Conservation (phyloP, 2,329 filamentous ascomycete species). For the Fusarium sp. region DNA sequence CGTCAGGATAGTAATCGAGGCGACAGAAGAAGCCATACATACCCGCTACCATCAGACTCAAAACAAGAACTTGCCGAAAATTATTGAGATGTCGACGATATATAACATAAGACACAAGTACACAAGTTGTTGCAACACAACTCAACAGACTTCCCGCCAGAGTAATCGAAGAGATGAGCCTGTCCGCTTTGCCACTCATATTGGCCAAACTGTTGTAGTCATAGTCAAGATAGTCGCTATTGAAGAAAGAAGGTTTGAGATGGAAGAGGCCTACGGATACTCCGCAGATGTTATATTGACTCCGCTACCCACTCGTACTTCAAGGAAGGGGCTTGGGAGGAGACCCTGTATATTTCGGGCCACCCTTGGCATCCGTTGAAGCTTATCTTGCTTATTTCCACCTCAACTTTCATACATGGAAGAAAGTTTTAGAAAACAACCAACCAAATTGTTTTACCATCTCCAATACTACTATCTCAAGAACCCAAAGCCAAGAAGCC, state of each 20-base stretch:
- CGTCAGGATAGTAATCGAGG: background rate
- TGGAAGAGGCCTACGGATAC: background rate
- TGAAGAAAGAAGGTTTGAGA: background rate
- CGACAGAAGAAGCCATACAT: background rate
- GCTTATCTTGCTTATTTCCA: conserved; percentile 1
- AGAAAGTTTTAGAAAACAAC: background rate
- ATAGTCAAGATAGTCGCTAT: conserved; percentile 13
- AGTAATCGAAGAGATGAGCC: conserved; percentile 41
- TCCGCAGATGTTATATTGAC: background rate
- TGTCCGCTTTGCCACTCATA: conserved; percentile 35
- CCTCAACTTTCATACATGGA: too few relatives aligned
- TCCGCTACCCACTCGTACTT: conserved; percentile 12
- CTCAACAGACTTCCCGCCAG: conserved; percentile 43
- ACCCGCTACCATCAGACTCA: conserved; percentile 46
- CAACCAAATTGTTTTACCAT: background rate
- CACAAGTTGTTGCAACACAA: conserved; percentile 39
- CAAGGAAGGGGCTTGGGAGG: conserved; percentile 4
- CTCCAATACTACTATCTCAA: background rate
- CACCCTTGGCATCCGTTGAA: conserved; percentile 10
- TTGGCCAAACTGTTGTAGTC: background rate
- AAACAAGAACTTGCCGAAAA: conserved; percentile 44
- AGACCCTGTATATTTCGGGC: conserved; percentile 12
- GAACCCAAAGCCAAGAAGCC: background rate
- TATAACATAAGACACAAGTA: conserved; percentile 42
- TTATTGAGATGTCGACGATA: conserved; percentile 41